These are phyloP conservation scores for Berberis vulgaris DNA, from an alignment of 164 flowering plant genomes.

Conservation along the genomic window DNA sequence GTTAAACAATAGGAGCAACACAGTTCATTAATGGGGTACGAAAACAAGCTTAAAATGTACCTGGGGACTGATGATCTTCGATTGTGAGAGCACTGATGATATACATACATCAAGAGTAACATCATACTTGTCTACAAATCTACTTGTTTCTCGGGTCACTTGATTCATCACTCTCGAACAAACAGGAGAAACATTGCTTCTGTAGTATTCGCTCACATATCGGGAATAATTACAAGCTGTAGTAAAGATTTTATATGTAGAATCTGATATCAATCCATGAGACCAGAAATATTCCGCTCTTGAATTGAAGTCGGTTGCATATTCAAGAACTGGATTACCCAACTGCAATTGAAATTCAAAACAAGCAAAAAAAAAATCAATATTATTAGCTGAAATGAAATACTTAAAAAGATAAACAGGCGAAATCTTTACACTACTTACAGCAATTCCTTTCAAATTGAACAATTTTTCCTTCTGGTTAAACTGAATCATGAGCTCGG, in stretches of 20 bases:
- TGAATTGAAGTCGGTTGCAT: slow-evolving; percentile 69
- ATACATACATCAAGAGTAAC: slow-evolving; percentile 93
- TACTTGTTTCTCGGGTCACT: slow-evolving; percentile 67
- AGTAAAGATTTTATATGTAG: slow-evolving; percentile 73
- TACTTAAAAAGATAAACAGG: not conserved
- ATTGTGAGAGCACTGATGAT: slow-evolving; percentile 63
- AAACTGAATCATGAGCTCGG: slow-evolving; percentile 58
- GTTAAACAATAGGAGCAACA: too few relatives aligned
- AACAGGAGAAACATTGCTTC: slow-evolving; percentile 59
- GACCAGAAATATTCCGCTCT: slow-evolving; percentile 90
- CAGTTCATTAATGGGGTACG: not conserved
- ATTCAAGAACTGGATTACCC: slow-evolving; percentile 82
- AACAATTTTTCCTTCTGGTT: slow-evolving; percentile 55
- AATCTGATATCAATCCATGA: slow-evolving; percentile 84
- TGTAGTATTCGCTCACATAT: slow-evolving; percentile 71
- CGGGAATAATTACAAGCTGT: slow-evolving; percentile 76
- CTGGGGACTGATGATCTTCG: slow-evolving; percentile 56
- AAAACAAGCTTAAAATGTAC: slow-evolving; percentile 18
- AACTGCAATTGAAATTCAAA: slow-evolving; percentile 30
- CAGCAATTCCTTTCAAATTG: slow-evolving; percentile 94
- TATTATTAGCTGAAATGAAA: not conserved
- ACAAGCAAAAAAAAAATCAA: not conserved
- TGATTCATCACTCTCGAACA: slow-evolving; percentile 72
- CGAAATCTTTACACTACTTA: slow-evolving; percentile 25
- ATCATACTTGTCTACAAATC: slow-evolving; percentile 78